Evolutionary conservation across 2,329 filamentous ascomycete species (phyloP), one percentile per base, ranked within the genome.

Genomic region (Aspergillus ochraceus): DNA sequence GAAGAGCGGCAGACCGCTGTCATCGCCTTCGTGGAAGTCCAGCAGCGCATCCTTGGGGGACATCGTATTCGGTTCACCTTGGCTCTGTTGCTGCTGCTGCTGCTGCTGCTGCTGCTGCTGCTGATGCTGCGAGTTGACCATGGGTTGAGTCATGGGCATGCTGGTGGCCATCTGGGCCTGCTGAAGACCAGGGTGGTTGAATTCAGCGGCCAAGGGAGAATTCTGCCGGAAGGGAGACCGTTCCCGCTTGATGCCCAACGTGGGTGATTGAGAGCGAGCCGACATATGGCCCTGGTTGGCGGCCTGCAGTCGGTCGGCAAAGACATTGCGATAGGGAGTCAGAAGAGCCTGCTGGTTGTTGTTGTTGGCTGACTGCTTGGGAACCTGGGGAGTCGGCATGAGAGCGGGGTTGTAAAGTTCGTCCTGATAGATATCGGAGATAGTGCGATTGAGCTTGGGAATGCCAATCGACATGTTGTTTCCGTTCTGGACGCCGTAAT

Each of bases 41-140:
- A 97, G 79, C 60, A 96, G 78, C 1, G 93, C 91, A 70, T 98
- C 94, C 77, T 96, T 96, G 24, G 94, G 95, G 1, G 94, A 98
- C 51, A 99, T 97, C 0, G 94, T 97, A 76, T 91, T 91, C 1
- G 86, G 83, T n/a, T 89, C 72, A 42, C 72, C 66, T 62, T 74
- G 66, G 54, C 76, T 67, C 49, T 30, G 54, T n/a, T 79, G 55
- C 52, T 79, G 55, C 52, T 66, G 54, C 62, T 54, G 74, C 61
- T 32, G 30, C 47, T 29, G 42, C 39, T 79, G 55, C 52, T 66
- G 54, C 61, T 55, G 74, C 61, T 32, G 32, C 49, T 29, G 42
- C 49, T 55, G 54, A n/a, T 79, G 55, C 52, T 66, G 54, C 60
- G 56, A 73, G n/a, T 59, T 64, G 63, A 74, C 79, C 55, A 70